Conservation (phyloP, 2,329 filamentous ascomycete species). For the Stenocarpella maydis region DNA sequence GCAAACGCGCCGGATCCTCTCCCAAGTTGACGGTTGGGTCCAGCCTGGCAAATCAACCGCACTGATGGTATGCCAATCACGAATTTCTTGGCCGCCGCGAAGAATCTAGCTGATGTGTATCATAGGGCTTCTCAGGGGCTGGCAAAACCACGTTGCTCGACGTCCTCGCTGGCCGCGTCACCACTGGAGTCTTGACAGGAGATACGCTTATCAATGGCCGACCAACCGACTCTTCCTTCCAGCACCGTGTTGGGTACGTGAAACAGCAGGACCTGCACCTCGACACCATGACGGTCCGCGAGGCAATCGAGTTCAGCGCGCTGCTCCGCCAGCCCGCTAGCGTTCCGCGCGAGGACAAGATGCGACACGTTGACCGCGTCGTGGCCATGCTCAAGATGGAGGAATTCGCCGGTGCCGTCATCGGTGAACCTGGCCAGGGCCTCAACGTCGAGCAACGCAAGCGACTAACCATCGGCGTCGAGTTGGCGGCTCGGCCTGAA, state of each 20-base stretch:
- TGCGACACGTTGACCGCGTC: background rate
- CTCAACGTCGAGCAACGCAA: constrained; percentile 63
- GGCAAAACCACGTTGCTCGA: constrained; percentile 1
- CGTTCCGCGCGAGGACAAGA: constrained; percentile 46
- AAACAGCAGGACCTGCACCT: constrained; percentile 78
- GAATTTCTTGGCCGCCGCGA: background rate
- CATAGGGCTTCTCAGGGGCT: background rate
- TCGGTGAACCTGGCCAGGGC: constrained; percentile 72
- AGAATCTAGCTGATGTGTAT: background rate
- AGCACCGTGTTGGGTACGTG: constrained; percentile 61
- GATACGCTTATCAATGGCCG: background rate
- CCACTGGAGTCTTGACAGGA: background rate
- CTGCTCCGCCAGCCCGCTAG: constrained; percentile 71
- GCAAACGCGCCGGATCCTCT: background rate
- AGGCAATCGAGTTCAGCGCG: constrained; percentile 73
- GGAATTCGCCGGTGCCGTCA: constrained; percentile 74
- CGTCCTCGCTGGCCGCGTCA: background rate
- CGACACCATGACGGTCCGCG: constrained; percentile 72
- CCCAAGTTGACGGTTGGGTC: background rate
- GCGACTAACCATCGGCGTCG: constrained; percentile 67
- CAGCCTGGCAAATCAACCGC: background rate
- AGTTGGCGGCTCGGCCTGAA: constrained; percentile 68
- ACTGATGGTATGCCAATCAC: background rate
- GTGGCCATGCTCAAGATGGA: constrained; percentile 47
- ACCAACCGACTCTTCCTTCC: background rate